Evolutionary conservation across 768 basidiomycete species (phyloP).

Genomic region (Paxillus ammoniavirescens): DNA sequence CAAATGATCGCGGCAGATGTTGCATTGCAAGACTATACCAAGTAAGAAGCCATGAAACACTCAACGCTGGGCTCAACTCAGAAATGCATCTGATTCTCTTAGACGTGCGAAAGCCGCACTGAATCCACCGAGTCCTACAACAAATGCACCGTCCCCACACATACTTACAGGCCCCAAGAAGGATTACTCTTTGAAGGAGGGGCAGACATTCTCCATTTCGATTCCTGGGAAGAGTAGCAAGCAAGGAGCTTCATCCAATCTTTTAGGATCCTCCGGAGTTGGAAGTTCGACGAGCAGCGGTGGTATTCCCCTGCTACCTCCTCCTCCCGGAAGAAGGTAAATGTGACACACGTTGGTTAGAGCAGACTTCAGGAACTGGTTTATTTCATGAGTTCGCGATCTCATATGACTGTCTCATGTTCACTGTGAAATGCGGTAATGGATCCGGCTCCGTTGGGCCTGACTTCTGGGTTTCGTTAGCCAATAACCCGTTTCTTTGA

Average conservation of each 20-base stretch:
- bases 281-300: conserved; percentile 29
- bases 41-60: conserved; percentile 42
- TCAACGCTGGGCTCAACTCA: neutral
- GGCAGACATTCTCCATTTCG: conserved; percentile 89
- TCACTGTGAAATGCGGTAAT: no score
- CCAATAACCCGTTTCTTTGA: no score
- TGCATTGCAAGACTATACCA: conserved; percentile 82
- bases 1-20: conserved; percentile 52
- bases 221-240: conserved; percentile 76
- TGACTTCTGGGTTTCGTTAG: no score
- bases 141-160: conserved; percentile 57
- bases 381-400: no score
- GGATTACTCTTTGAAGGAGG: conserved; percentile 92
- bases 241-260: conserved; percentile 32
- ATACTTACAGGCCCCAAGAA: conserved; percentile 81
- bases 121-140: conserved; percentile 46
- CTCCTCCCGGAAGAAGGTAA: conserved; percentile 67
- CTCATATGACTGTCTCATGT: no score
- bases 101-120: conserved; percentile 67
- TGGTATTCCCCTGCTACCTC: conserved; percentile 72
- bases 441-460: no score
- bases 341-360: conserved; percentile 4
- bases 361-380: no score
- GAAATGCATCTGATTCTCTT: neutral
- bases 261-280: conserved; percentile 37